Evolutionary conservation across 176 grass and related monocot species (phyloP), one percentile per base, ranked within the genome.

Genomic region (Eleusine indica): DNA sequence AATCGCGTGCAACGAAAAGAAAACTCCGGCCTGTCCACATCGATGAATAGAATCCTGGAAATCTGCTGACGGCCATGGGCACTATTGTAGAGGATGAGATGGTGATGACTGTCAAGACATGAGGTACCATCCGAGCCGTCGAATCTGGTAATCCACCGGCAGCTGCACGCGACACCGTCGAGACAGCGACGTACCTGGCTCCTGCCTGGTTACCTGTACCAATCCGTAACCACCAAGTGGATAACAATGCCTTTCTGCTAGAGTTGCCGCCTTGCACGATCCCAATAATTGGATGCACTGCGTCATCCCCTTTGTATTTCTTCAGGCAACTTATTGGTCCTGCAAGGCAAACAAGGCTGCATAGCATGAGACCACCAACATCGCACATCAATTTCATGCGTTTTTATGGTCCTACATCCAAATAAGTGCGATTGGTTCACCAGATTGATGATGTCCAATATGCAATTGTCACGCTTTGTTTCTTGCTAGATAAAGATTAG

Each of bases 291-390:
- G 58, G 58, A 62, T 35, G 66, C 18, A 53, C 44, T 16, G 73
- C 74, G 37, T 73, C 76, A 82, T 66, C 66, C 10, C 66, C 74
- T 75, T 8, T 17, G 58, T 7, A 32, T 63, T 46, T 75, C 53
- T 62, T 76, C 77, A 64, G 71, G 64, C 42, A 70, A 18, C 63
- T 53, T 42, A 11, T 63, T 79, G 66, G 28, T 66, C 66, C 66
- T 88, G 87, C 77, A 71, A 56, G 56, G 28, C 73, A 75, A 62
- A 60, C 3, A 84, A 67, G 75, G 39, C 25, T 56, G 78, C 57
- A 69, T 10, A 38, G 2, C 60, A 78, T 79, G 57, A 67, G 75
- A 60, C 51, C 52, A 82, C 72, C 16, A 46, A 47, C 44, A 47
- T 12, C 7, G 5, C n/a, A 56, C 22, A 70, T 80, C 29, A 2